Percentiles rank a stretch among this genome's conserved stretches.
Conservation (phyloP, 805 yeast genomes). For the Grigorovia jiainica region DNA sequence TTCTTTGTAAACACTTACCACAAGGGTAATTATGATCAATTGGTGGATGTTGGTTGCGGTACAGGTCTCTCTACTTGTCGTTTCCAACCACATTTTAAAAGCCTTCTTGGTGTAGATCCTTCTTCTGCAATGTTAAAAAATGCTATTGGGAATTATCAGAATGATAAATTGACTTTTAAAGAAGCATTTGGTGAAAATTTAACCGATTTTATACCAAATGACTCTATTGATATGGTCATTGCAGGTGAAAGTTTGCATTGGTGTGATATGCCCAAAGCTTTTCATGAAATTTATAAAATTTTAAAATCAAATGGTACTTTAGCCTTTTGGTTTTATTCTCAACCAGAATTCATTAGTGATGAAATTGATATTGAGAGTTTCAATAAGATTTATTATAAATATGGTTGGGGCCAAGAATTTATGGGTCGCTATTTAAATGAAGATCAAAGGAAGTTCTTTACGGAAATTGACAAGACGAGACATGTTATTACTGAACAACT, state of each 20-base stretch:
- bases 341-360: slow-evolving; percentile 41
- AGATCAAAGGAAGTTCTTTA: slow-evolving; percentile 45
- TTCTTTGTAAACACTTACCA: slow-evolving; percentile 34
- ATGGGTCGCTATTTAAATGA: slow-evolving; percentile 67
- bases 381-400: slow-evolving; percentile 45
- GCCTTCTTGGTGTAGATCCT: slow-evolving; percentile 50
- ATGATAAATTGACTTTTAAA: slow-evolving; percentile 1
- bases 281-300: slow-evolving; percentile 38
- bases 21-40: slow-evolving; percentile 10
- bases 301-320: slow-evolving; percentile 53
- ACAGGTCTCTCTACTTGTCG: slow-evolving; percentile 54
- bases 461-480: slow-evolving; percentile 4
- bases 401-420: slow-evolving; percentile 38
- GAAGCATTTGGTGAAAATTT: slow-evolving; percentile 6
- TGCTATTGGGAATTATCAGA: slow-evolving; percentile 21
- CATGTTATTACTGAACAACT: slow-evolving; percentile 19
- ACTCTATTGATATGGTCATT: slow-evolving; percentile 44
- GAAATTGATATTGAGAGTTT: slow-evolving; percentile 41
- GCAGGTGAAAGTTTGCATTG: slow-evolving; percentile 77
- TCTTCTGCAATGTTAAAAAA: slow-evolving; percentile 42
- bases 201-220: slow-evolving; percentile 6
- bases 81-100: slow-evolving; percentile 29
- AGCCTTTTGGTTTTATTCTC: slow-evolving; percentile 66
- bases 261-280: slow-evolving; percentile 47
- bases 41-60: slow-evolving; percentile 57